Conservation (phyloP, 2,329 filamentous ascomycete genomes). For the Fusarium staphyleae region DNA sequence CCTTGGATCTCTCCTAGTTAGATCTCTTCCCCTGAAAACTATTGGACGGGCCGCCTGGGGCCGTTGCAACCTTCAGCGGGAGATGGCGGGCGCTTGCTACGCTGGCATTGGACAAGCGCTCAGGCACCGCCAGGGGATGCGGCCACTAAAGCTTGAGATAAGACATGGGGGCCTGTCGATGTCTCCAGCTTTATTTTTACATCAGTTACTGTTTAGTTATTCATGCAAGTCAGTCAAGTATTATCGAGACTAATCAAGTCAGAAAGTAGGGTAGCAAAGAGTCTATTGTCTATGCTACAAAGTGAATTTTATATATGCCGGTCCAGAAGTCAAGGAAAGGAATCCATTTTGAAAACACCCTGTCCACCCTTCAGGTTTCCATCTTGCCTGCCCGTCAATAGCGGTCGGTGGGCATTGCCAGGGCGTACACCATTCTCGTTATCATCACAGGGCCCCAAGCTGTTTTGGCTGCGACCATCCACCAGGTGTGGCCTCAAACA, state of each 20-base stretch:
- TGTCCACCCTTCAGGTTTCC: constrained; percentile 3
- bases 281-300: constrained; percentile 30
- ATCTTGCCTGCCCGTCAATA: constrained; percentile 28
- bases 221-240: no score
- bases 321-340: constrained; percentile 24
- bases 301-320: constrained; percentile 19
- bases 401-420: constrained; percentile 23
- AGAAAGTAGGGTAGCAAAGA: constrained; percentile 27
- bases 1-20: background rate
- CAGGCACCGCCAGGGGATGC: constrained; percentile 1
- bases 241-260: background rate
- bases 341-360: constrained; percentile 20
- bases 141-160: constrained; percentile 11
- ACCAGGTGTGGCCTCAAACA: constrained; percentile 12
- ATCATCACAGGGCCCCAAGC: constrained; percentile 31
- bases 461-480: constrained; percentile 24
- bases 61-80: constrained; percentile 12
- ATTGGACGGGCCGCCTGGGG: constrained; percentile 7
- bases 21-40: background rate
- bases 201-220: background rate
- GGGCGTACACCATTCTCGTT: constrained; percentile 28
- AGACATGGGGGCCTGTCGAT: constrained; percentile 13
- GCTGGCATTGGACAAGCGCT: background rate
- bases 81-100: constrained; percentile 3
- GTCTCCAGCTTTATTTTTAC: constrained; percentile 8